These are phyloP conservation scores for Aspergillus spinulosporus DNA, from an alignment of 2,329 filamentous ascomycete genomes.

Conservation along the genomic window DNA sequence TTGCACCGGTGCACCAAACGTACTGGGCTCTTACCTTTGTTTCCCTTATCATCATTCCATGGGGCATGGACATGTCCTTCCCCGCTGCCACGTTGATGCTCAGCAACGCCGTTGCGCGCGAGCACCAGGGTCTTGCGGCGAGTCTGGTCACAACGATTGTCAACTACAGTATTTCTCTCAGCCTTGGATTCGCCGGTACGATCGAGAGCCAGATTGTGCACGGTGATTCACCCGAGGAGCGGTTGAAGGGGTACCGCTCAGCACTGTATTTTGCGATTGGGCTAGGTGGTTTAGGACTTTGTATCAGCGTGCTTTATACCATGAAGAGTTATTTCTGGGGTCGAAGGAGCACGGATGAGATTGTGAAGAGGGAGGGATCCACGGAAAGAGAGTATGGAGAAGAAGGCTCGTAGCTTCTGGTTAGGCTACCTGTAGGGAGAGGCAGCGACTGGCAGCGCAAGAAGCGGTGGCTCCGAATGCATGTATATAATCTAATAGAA, in stretches of 20 bases:
- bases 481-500: no score
- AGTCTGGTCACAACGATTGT: slow-evolving; percentile 62
- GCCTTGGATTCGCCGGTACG: slow-evolving; percentile 65
- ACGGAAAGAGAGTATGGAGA: background rate
- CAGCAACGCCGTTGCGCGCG: slow-evolving; percentile 51
- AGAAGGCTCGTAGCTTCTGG: background rate
- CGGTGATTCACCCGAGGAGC: slow-evolving; percentile 37
- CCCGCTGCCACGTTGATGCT: slow-evolving; percentile 63
- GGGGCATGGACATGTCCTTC: slow-evolving; percentile 68
- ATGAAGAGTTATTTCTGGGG: slow-evolving; percentile 11
- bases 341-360: background rate
- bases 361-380: background rate
- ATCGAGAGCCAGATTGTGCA: slow-evolving; percentile 55
- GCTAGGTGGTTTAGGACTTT: slow-evolving; percentile 31
- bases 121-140: slow-evolving; percentile 20
- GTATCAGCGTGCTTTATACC: slow-evolving; percentile 21
- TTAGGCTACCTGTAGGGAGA: no score
- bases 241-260: slow-evolving; percentile 42
- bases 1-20: slow-evolving; percentile 54
- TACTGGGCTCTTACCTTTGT: slow-evolving; percentile 68
- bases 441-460: no score
- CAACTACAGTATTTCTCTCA: slow-evolving; percentile 68
- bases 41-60: slow-evolving; percentile 58
- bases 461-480: no score
- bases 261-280: slow-evolving; percentile 46